Evolutionary conservation across 2,329 filamentous ascomycete species (phyloP), one percentile per base, ranked within the genome.

Genomic region (Paraconiothyrium sp.): DNA sequence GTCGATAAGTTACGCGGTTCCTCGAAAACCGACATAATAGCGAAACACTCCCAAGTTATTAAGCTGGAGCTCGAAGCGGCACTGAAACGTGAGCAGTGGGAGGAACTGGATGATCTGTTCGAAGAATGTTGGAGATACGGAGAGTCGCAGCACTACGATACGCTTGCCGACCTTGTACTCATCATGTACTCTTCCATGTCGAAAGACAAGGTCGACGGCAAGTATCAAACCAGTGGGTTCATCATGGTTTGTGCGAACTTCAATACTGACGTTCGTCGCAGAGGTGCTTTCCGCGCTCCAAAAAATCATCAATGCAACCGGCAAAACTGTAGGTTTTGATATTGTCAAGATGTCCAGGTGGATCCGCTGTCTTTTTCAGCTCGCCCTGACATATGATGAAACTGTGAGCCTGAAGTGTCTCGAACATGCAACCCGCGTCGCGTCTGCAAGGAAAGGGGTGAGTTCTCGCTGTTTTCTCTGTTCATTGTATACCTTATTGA

Each of bases 11-110:
- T 85, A 0, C 80, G 84, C 22, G 79, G 82, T 13, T 77, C 79
- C 1, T 78, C 81, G 1, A 78, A 80, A 16, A 65, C 79, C 1
- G 89, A 92, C 69, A 80, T 92, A 16, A 70, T 82, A 7, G 77
- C 80, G 1, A 94, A 93, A 70, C 80, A 91, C 39, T 84, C 89
- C 6, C 85, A 88, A 2, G 78, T 97, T 20, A 81, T 92, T 8
- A 87, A 90, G 0, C 92, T 94, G 66, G 91, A 95, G 66, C 91
- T 97, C 63, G 93, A 97, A 79, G 90, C 88, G 2, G 88, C 90
- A 0, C 80, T 91, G 43, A 84, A 83, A 35, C 81, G 95, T 4
- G 85, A 88, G 61, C 83, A 85, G 22, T 95, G 90, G 90, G 85
- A 91, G 47, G 84, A 86, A 41, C 79, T 96, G 1, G 80, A 83